Base-by-base conservation (phyloP, 1,284 basidiomycete genomes). In the Ceratobasidium sp. region DNA sequence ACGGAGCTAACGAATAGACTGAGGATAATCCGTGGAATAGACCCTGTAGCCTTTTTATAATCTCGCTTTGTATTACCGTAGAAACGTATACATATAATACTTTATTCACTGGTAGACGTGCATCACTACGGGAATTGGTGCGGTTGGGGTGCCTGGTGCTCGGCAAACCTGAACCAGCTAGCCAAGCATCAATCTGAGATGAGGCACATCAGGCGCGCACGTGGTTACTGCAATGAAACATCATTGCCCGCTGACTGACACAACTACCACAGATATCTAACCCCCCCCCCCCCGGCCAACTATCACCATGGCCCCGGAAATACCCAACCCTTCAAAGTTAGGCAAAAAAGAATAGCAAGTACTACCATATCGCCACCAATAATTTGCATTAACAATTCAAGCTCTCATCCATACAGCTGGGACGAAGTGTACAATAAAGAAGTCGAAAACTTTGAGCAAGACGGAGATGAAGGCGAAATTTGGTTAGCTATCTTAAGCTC, bases 401-500 rank as follows among this genome's bases (percentile, higher is more conserved):
- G 34, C 45, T n/a, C 29, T 22, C 35, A 10, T 40, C 25, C 15
- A 22, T 60, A 27, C 49, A 91, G 89, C 77, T 91, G 90, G 90
- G 89, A 92, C 75, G 74, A 80, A 57, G 85, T 89, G 8, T 92
- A 91, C 76, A 80, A 85, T 38, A 82, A 84, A 58, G 93, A 96
- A 75, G 79, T 94, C 20, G 77, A 78, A 50, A 92, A 90, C 75
- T 96, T 93, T 73, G 79, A 87, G 42, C 54, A 34, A 29, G 93
- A 94, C 55, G 90, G 91, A 12, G 92, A 96, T 77, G 92, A 94
- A 77, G 93, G 94, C 42, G 93, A 96, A 79, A 83, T 94, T 29
- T 96, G 94, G 93, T 92, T 70, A 40, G 80, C 74, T 2, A 60
- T 32, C 4, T 13, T 40, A 52, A 32, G n/a, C 20, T 22, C 13